Conservation (phyloP, 179 eudicot species). For the Camellia oleifera region DNA sequence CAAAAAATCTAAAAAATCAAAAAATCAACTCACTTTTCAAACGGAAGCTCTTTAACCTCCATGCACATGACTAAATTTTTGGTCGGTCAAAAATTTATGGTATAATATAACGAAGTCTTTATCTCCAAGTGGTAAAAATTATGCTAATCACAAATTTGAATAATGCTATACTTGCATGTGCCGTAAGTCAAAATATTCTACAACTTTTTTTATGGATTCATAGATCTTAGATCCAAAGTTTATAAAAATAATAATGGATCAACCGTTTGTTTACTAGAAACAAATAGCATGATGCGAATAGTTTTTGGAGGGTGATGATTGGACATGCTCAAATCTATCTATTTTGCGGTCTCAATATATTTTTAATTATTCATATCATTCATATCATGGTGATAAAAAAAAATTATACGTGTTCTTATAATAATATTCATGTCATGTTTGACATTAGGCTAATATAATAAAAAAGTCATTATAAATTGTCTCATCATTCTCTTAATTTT, state of each 20-base stretch:
- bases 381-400: no score
- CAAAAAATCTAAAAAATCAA: no score
- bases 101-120: background rate
- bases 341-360: no score
- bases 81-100: background rate
- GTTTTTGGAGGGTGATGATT: no score
- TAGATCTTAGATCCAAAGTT: slow-evolving; percentile 15
- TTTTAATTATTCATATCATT: no score
- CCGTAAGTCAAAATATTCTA: slow-evolving; percentile 2
- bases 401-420: no score
- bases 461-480: no score
- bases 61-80: slow-evolving; percentile 5
- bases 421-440: no score
- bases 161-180: slow-evolving; percentile 6
- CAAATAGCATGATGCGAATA: background rate
- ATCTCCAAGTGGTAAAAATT: background rate
- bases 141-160: background rate
- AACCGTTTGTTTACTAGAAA: background rate
- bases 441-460: no score
- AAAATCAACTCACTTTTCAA: no score
- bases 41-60: background rate
- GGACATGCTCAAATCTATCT: no score
- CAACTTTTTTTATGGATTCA: slow-evolving; percentile 1
- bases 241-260: background rate
- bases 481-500: no score